Evolutionary conservation across 2,329 filamentous ascomycete species (phyloP).

Genomic region (Byssochlamys sp.): DNA sequence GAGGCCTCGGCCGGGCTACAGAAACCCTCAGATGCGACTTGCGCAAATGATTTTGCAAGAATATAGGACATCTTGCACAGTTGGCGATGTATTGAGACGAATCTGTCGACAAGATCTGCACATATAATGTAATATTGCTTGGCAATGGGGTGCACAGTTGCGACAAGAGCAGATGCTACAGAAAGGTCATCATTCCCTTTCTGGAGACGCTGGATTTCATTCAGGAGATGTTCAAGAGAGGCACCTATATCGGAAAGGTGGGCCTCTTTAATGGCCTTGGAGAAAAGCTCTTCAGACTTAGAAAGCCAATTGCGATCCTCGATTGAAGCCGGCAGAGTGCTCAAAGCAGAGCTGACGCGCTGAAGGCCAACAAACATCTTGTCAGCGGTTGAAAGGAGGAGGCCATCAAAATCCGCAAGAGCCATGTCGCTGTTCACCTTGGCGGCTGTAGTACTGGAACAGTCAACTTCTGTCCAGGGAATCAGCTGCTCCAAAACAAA

Average conservation of each 20-base stretch:
- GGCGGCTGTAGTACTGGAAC: slow-evolving; percentile 6
- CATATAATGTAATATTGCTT: slow-evolving; percentile 61
- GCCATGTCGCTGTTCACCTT: slow-evolving; percentile 12
- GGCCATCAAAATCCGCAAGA: slow-evolving; percentile 44
- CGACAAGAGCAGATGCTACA: slow-evolving; percentile 49
- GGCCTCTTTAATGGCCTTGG: slow-evolving; percentile 48
- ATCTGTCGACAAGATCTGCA: slow-evolving; percentile 48
- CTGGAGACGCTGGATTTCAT: slow-evolving; percentile 37
- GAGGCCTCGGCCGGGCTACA: slow-evolving; percentile 80
- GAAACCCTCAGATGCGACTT: slow-evolving; percentile 76
- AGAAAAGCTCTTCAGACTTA: slow-evolving; percentile 45
- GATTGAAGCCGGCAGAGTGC: slow-evolving; percentile 47
- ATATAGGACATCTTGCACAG: slow-evolving; percentile 66
- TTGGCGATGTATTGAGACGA: slow-evolving; percentile 57
- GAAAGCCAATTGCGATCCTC: slow-evolving; percentile 58
- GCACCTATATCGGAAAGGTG: slow-evolving; percentile 48
- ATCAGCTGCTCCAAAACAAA: slow-evolving; percentile 59
- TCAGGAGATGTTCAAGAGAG: slow-evolving; percentile 37
- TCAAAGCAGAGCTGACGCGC: slow-evolving; percentile 51
- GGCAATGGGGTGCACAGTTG: slow-evolving; percentile 59
- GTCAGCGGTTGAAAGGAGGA: slow-evolving; percentile 59
- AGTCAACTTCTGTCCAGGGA: slow-evolving; percentile 49
- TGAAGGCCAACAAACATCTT: slow-evolving; percentile 72
- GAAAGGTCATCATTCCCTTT: slow-evolving; percentile 34
- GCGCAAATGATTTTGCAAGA: slow-evolving; percentile 65